Evolutionary conservation across 495 filamentous ascomycete species (phyloP), one percentile per base, ranked within the genome.

Genomic region (Penicillium odoratum): DNA sequence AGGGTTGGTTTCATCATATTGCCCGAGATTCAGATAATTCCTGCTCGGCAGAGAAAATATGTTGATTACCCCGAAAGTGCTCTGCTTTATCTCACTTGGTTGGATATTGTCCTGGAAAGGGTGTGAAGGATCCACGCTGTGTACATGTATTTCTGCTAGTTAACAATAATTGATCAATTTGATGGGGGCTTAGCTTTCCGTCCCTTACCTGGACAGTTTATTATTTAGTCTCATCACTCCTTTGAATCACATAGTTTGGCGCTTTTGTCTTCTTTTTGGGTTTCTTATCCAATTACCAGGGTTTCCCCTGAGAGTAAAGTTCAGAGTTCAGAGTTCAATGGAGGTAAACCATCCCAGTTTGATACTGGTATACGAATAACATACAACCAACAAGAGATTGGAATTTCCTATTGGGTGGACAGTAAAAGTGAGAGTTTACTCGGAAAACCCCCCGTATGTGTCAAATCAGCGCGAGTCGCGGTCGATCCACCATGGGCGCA

Each of bases 401-500:
- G 16, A 38, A 40, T 42, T 36, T 56, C 48, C 36, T 16, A 60
- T 60, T 60, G 58, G 58, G 25, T 55, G 56, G 51, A 55, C n/a
- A 50, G 21, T 42, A 45, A 31, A 50, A 38, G 40, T 51, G 33
- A 63, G 51, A 63, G 56, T 58, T 48, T 51, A 50, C 49, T 40
- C 56, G 36, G 38, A 34, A 54, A 42, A 48, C 51, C 61, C 54
- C 55, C 57, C 34, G n/a, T 31, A 54, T 7, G 49, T 60, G 61
- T 59, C 61, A 64, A 59, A 64, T 64, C 62, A 61, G 58, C 53
- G 44, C 30, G 58, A 58, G 56, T 53, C 56, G 59, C 59, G 52
- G 55, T 18, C 38, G 62, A 53, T 65, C 62, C 62, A 62, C 62
- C 62, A 56, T 42, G 59, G 58, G 59, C 62, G 59, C 56, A 60